Base-by-base conservation (phyloP, 768 basidiomycete genomes). In the Lactarius hengduanensis region DNA sequence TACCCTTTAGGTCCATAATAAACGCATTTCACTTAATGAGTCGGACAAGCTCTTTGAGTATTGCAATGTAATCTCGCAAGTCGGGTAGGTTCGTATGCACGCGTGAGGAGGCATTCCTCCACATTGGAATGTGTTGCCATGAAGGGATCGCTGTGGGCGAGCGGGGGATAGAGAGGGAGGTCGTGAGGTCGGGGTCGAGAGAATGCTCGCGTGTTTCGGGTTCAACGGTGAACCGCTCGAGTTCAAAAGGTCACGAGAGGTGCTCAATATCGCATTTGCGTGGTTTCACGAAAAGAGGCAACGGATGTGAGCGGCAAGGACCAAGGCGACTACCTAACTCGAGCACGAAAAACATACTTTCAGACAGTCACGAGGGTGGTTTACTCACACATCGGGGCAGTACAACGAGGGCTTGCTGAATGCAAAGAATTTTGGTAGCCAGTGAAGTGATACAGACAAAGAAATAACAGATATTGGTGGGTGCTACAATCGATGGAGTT, bases 1-100 rank as follows among this genome's bases (percentile, higher is more conserved):
- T 38, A 13, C 55, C 90, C 94, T 70, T 88, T 69, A 98, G 76
- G 71, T 98, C 95, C 3, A 95, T 95, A 72, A 98, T 96, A 75
- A 98, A 98, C 16, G 95, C 98, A 78, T 98, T 96, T 71, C 94
- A 90, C 77, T 99, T 98, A 75, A 99, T 98, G 72, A 98, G 86
- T 72, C 88, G 88, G 38, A 98, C 94, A 41, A 99, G 83, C 74
- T 97, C 96, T 74, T 96, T 93, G 94, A 81, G 75, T 98, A 9
- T 9, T 36, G 36, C 36, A 3, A 36, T 10, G 36, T 13, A 97
- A 61, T 93, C 88, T 36, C 94, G 84, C 26, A 99, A 80, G 74
- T 99, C 96, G 3, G 85, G 77, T 62, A 94, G 88, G 34, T 97
- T 80, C 76, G 97, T 96, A 36, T 40, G 15, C 38, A 90, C 83